Evolutionary conservation across 257 asterid species (phyloP).

Genomic region (Rubia yunnanensis): DNA sequence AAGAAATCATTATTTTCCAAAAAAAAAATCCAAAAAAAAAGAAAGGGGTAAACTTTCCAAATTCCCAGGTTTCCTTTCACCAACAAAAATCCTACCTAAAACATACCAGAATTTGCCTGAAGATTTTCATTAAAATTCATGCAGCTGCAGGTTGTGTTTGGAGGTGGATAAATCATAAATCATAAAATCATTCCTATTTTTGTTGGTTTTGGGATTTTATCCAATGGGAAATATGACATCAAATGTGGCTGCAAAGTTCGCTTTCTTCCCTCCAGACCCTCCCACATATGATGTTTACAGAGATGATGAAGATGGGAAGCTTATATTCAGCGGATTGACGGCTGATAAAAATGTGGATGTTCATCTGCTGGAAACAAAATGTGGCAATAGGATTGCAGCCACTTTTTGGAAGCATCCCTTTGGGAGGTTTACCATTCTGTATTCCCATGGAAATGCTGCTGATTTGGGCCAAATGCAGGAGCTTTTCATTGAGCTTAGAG

Average conservation of each 20-base stretch:
- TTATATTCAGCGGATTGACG: slow-evolving; percentile 69
- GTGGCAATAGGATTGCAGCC: slow-evolving; percentile 76
- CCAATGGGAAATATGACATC: slow-evolving; percentile 97
- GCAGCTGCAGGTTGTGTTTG: slow-evolving; percentile 24
- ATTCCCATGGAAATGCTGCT: slow-evolving; percentile 99
- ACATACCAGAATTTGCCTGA: background rate
- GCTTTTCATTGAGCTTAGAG: slow-evolving; percentile 95
- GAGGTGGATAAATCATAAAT: background rate
- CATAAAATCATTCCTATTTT: background rate
- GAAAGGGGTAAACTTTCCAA: slow-evolving; percentile 1
- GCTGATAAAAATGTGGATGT: slow-evolving; percentile 83
- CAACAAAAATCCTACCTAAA: slow-evolving; percentile 12
- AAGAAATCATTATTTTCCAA: background rate
- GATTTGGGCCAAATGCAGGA: slow-evolving; percentile 99
- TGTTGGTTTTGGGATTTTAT: slow-evolving; percentile 9
- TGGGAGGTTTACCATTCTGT: slow-evolving; percentile 72
- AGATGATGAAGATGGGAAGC: slow-evolving; percentile 60
- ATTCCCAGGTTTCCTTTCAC: slow-evolving; percentile 8
- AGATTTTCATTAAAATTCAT: slow-evolving; percentile 6
- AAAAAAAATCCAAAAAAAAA: background rate
- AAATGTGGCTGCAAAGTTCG: slow-evolving; percentile 88
- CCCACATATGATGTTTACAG: slow-evolving; percentile 83
- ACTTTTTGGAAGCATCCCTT: slow-evolving; percentile 89
- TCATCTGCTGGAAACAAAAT: slow-evolving; percentile 72
- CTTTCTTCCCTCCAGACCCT: slow-evolving; percentile 97